Conservation (phyloP, 73 alveolate species). For the Paramecium sonneborni region DNA sequence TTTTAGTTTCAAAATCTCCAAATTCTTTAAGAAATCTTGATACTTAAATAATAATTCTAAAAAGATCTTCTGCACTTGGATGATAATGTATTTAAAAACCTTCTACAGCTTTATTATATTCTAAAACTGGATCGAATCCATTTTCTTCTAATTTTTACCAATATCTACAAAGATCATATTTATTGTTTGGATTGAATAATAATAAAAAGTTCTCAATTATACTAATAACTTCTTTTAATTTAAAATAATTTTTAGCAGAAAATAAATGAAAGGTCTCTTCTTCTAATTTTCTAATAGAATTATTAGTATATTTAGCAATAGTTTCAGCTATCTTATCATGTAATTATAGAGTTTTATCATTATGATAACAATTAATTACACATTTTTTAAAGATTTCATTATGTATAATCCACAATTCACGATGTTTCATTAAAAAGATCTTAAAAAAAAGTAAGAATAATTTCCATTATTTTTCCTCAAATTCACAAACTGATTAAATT, state of each 20-base stretch:
- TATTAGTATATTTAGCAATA: conserved; percentile 33
- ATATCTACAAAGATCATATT: conserved; percentile 74
- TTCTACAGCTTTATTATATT: conserved; percentile 80
- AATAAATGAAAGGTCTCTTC: conserved; percentile 64
- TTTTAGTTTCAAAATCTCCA: conserved; percentile 77
- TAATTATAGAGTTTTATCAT: not conserved
- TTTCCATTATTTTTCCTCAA: conserved; percentile 59
- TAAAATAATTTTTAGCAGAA: conserved; percentile 50
- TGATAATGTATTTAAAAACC: conserved; percentile 75
- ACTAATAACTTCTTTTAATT: conserved; percentile 55
- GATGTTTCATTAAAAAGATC: conserved; percentile 44
- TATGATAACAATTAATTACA: conserved; percentile 15
- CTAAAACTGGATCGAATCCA: conserved; percentile 80
- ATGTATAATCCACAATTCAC: conserved; percentile 61
- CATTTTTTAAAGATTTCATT: conserved; percentile 59
- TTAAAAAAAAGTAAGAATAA: conserved; percentile 55
- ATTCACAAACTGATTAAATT: conserved; percentile 30
- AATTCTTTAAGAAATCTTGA: conserved; percentile 78
- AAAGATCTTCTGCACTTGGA: conserved; percentile 76
- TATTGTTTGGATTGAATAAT: conserved; percentile 71
- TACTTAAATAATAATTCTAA: conserved; percentile 73
- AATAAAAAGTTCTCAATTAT: conserved; percentile 61
- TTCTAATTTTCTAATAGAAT: conserved; percentile 62
- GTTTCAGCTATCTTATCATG: conserved; percentile 62
- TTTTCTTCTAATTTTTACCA: conserved; percentile 75